Base-by-base conservation (phyloP, 2,329 filamentous ascomycete species). In the Fusarium camptoceras region DNA sequence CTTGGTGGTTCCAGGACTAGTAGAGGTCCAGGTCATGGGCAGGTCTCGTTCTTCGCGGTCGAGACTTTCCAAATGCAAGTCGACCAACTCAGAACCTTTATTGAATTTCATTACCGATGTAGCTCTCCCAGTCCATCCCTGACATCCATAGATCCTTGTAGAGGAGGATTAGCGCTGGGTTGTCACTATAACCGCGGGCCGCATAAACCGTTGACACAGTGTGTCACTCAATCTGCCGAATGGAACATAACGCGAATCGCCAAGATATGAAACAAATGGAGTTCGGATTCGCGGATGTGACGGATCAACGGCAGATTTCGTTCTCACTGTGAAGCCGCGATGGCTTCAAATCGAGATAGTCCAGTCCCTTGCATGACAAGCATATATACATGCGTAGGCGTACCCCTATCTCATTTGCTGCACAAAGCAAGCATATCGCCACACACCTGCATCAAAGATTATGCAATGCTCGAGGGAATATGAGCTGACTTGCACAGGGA, bases 401-500 rank as follows among this genome's bases (percentile, higher is more conserved):
- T 20, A 37, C 55, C 55, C 55, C 46, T 61, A 28, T 44, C 28
- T 43, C 31, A 34, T 30, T 34, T 31, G 25, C 47, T 22, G 41
- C 30, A 49, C 56, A 46, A 24, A 63, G 39, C 24, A 20, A 63
- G 39, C 30, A 24, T 39, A 42, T 68, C 47, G 47, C 56, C 54
- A 27, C 55, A 28, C 42, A 50, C 11, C 49, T 57, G 43, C 43
- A 51, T 64, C 28, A 8, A 20, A 10, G 31, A 22, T 27, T 39
- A 31, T n/a, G 20, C 15, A 6, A 14, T 16, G 34, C 20, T 59
- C 30, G 64, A 57, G 64, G 55, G 37, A 15, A 42, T 57, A 65
- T 68, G 68, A 68, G 49, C 64, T 66, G 56, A 49, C 69, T 71
- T 56, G 18, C 14, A 5, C 24, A 54, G 12, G 48, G 25, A 9